Evolutionary conservation across 306 rosid species (phyloP).

Genomic region (Castanospermum australe): DNA sequence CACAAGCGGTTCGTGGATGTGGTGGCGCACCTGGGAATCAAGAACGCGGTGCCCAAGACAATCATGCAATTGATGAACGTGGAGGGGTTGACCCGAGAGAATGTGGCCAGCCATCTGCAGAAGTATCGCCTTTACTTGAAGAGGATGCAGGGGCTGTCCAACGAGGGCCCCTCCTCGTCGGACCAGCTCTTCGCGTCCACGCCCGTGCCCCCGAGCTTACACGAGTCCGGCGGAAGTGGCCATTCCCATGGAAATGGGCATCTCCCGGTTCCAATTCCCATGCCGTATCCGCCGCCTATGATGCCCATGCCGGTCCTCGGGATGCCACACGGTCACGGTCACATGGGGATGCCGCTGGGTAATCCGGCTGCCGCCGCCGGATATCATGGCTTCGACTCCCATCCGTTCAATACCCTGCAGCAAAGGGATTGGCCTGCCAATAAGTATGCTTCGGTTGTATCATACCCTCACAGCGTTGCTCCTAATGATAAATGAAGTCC

Average conservation of each 20-base stretch:
- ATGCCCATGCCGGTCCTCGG: constrained; percentile 43
- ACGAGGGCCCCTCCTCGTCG: constrained; percentile 43
- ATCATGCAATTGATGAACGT: constrained; percentile 80
- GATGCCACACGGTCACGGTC: constrained; percentile 17
- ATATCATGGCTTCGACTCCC: constrained; percentile 46
- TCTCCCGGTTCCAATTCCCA: constrained; percentile 14
- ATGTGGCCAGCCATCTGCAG: constrained; percentile 70
- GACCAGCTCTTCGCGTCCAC: constrained; percentile 62
- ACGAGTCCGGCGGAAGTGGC: constrained; percentile 33
- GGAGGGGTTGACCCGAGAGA: constrained; percentile 67
- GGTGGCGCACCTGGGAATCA: constrained; percentile 62
- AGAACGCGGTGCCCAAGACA: constrained; percentile 66
- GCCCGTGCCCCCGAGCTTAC: constrained; percentile 48
- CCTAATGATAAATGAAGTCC: constrained; percentile 15
- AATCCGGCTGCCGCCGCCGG: not conserved
- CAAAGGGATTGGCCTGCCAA: constrained; percentile 16
- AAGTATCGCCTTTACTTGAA: constrained; percentile 64
- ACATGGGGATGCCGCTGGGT: constrained; percentile 37
- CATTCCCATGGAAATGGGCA: constrained; percentile 35
- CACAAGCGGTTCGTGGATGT: constrained; percentile 76
- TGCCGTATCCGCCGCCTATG: constrained; percentile 33
- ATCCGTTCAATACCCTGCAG: constrained; percentile 32
- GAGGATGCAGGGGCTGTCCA: constrained; percentile 50
- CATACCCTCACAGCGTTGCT: not conserved
- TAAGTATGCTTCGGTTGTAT: not conserved